Percentiles rank a stretch among this genome's conserved stretches.
Evolutionary conservation across 306 rosid genomes (phyloP).

Genomic region (Rosa chinensis): DNA sequence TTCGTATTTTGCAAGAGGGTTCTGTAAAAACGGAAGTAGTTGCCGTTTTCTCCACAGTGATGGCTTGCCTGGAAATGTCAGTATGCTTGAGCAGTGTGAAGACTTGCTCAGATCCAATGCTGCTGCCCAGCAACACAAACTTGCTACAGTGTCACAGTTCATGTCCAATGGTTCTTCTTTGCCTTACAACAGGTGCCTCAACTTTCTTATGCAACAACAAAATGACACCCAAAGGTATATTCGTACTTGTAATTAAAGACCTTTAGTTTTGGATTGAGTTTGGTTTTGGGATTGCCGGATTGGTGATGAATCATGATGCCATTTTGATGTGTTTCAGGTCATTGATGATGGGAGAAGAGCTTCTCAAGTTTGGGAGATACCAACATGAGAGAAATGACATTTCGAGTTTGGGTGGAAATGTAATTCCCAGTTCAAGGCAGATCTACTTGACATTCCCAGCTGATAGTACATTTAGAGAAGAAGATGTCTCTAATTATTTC

Average conservation of each 20-base stretch:
- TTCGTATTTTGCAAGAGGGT: conserved; percentile 80
- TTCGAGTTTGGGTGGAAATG: conserved; percentile 47
- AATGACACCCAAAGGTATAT: conserved; percentile 55
- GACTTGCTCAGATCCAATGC: conserved; percentile 70
- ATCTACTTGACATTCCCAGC: conserved; percentile 95
- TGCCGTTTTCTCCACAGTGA: conserved; percentile 75
- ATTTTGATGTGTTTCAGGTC: conserved; percentile 44
- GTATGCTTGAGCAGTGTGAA: conserved; percentile 65
- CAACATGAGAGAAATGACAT: conserved; percentile 67
- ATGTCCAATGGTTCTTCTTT: conserved; percentile 55
- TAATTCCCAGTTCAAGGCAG: conserved; percentile 80
- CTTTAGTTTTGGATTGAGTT: not conserved
- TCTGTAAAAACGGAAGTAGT: conserved; percentile 75
- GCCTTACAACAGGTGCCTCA: conserved; percentile 58
- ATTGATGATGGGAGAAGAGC: conserved; percentile 67
- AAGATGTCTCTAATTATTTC: conserved; percentile 91
- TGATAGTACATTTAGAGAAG: conserved; percentile 90
- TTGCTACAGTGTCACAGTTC: conserved; percentile 50
- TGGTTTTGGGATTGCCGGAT: not conserved
- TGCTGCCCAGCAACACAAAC: conserved; percentile 58
- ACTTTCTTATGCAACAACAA: conserved; percentile 63
- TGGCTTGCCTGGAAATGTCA: conserved; percentile 56
- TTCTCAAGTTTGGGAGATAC: conserved; percentile 56
- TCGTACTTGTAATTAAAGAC: not conserved
- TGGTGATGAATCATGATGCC: not conserved